Conservation (phyloP, 2,329 filamentous ascomycete species). For the Esteya vermicola region DNA sequence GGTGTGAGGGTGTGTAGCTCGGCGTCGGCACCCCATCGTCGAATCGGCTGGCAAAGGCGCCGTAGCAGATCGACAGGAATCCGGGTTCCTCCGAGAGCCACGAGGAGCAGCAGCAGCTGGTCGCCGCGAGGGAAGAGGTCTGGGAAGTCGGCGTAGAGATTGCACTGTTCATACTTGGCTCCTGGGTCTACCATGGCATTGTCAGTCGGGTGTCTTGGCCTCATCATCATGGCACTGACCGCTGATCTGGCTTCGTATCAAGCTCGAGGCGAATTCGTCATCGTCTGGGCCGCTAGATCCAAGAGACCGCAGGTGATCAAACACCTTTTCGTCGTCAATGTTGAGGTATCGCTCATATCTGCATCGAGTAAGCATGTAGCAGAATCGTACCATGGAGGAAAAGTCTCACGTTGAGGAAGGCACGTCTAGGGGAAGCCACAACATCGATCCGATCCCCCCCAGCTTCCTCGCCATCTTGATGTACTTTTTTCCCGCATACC, state of each 20-base stretch:
- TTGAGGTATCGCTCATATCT: constrained; percentile 21
- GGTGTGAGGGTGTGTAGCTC: constrained; percentile 14
- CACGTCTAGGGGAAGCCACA: constrained; percentile 19
- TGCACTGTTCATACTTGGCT: constrained; percentile 9
- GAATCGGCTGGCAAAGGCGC: constrained; percentile 10
- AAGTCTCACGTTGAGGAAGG: constrained; percentile 21
- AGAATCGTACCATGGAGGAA: not conserved
- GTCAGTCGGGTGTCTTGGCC: too few species aligned
- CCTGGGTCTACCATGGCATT: not conserved
- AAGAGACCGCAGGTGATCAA: constrained; percentile 15
- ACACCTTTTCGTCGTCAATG: constrained; percentile 18
- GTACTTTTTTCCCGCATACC: constrained; percentile 20
- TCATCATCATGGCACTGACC: too few species aligned
- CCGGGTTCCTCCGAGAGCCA: constrained; percentile 8
- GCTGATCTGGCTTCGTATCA: constrained; percentile 12
- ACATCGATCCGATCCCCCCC: constrained; percentile 15
- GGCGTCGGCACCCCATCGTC: constrained; percentile 13
- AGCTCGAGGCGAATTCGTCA: constrained; percentile 11
- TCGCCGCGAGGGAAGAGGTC: constrained; percentile 14
- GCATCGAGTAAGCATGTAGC: not conserved
- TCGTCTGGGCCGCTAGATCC: constrained; percentile 9
- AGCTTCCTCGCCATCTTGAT: constrained; percentile 18
- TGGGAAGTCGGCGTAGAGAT: constrained; percentile 13
- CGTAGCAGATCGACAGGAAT: constrained; percentile 14
- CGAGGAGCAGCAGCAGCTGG: constrained; percentile 14